Evolutionary conservation across 2,329 filamentous ascomycete species (phyloP).

Genomic region (Diaporthe destruens): DNA sequence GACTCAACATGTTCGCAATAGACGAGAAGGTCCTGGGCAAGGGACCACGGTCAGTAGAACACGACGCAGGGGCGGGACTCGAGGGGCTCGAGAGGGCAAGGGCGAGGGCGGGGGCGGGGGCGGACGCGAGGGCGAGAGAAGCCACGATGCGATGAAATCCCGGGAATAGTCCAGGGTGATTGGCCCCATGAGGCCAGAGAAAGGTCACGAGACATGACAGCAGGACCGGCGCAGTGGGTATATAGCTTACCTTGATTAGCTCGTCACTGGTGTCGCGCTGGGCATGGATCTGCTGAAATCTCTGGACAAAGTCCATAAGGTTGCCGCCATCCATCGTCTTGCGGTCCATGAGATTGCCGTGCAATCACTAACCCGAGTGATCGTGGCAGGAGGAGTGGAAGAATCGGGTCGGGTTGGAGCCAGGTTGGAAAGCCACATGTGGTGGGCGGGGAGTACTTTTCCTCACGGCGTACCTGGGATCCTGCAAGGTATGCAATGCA

Average conservation of each 20-base stretch:
- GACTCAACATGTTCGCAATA: slow-evolving; percentile 61
- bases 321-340: slow-evolving; percentile 33
- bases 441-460: slow-evolving; percentile 7
- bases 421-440: slow-evolving; percentile 19
- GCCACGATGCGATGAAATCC: neutral
- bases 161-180: neutral
- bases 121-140: neutral
- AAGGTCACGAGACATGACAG: neutral
- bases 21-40: slow-evolving; percentile 59
- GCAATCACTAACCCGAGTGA: neutral
- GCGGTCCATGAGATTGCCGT: slow-evolving; percentile 30
- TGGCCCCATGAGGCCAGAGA: neutral
- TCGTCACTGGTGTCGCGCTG: slow-evolving; percentile 57
- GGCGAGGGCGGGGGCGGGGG: no score
- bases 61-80: neutral
- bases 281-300: slow-evolving; percentile 59
- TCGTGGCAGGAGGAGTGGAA: slow-evolving; percentile 4
- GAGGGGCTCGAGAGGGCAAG: neutral
- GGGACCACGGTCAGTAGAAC: slow-evolving; percentile 2
- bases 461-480: neutral
- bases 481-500: neutral
- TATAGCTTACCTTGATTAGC: slow-evolving; percentile 60
- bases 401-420: neutral
- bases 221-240: slow-evolving; percentile 1
- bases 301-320: slow-evolving; percentile 57